A percentile compares a stretch with the other conserved stretches of the same genome.
Evolutionary conservation across 2,329 filamentous ascomycete genomes (phyloP).

Genomic region (Amphichorda felina): DNA sequence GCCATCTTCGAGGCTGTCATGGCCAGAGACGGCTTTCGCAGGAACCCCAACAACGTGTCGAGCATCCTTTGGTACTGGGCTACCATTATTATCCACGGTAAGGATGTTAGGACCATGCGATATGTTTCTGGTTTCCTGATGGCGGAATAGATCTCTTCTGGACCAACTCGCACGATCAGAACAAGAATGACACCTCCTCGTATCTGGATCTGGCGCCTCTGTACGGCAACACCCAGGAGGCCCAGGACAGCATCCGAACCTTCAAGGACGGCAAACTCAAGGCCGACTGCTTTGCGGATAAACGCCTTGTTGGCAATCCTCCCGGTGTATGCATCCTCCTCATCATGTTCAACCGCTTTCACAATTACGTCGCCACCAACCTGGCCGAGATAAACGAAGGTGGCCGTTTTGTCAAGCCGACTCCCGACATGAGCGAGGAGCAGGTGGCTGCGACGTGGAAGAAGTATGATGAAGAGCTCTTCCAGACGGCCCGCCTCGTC

Average conservation of each 20-base stretch:
- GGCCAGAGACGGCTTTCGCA: constrained; percentile 34
- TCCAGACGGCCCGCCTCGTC: constrained; percentile 67
- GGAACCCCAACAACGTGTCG: constrained; percentile 61
- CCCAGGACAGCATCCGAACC: constrained; percentile 55
- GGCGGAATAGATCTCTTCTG: constrained; percentile 50
- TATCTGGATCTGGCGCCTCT: constrained; percentile 63
- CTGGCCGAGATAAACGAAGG: constrained; percentile 79
- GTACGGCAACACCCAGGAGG: constrained; percentile 56
- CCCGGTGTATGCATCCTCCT: constrained; percentile 60
- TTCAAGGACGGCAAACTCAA: constrained; percentile 63
- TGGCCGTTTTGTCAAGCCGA: constrained; percentile 61
- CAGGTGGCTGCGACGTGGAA: constrained; percentile 41
- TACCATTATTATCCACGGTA: constrained; percentile 60
- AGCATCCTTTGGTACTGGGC: constrained; percentile 64
- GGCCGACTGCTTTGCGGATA: constrained; percentile 60
- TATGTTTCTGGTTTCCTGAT: background rate
- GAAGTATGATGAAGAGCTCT: constrained; percentile 66
- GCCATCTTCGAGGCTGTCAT: constrained; percentile 52
- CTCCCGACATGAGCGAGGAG: constrained; percentile 33
- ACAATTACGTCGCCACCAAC: constrained; percentile 75
- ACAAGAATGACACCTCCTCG: constrained; percentile 54
- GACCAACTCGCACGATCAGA: constrained; percentile 50
- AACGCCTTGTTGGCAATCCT: constrained; percentile 57
- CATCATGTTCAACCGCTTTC: constrained; percentile 74
- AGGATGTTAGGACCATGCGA: constrained; percentile 5